Evolutionary conservation across 805 yeast genomes (phyloP).

Genomic region (Ogataea ramenticola): DNA sequence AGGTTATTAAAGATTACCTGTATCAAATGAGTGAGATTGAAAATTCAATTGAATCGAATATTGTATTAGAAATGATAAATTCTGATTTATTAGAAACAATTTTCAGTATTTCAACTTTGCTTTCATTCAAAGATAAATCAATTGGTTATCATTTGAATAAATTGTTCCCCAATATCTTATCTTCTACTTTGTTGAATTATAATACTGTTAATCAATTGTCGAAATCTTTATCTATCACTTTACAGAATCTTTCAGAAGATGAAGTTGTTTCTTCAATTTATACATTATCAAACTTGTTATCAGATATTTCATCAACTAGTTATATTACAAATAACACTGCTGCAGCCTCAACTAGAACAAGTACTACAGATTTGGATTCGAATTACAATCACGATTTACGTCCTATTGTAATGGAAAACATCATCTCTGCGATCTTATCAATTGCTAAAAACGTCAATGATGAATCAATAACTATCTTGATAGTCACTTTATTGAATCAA

Average conservation of each 20-base stretch:
- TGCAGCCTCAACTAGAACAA: slow-evolving; percentile 2
- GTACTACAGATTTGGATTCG: no score
- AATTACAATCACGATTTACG: slow-evolving; percentile 15
- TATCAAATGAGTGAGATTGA: slow-evolving; percentile 17
- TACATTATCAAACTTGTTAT: slow-evolving; percentile 65
- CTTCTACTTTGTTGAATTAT: slow-evolving; percentile 43
- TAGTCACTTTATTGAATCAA: slow-evolving; percentile 77
- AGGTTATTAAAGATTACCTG: slow-evolving; percentile 43
- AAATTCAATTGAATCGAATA: slow-evolving; percentile 34
- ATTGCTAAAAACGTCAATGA: slow-evolving; percentile 63
- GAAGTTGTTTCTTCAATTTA: slow-evolving; percentile 79
- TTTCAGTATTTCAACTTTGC: slow-evolving; percentile 27
- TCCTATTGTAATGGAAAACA: slow-evolving; percentile 47
- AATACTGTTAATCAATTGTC: slow-evolving; percentile 47
- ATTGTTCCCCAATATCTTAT: slow-evolving; percentile 43
- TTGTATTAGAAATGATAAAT: slow-evolving; percentile 40
- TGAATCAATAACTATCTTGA: slow-evolving; percentile 64
- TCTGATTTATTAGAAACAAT: slow-evolving; percentile 37
- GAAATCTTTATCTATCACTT: slow-evolving; percentile 53
- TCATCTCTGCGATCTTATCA: slow-evolving; percentile 59
- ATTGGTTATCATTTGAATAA: slow-evolving; percentile 29
- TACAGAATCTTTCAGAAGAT: slow-evolving; percentile 68
- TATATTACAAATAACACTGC: no score
- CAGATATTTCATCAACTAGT: slow-evolving; percentile 27
- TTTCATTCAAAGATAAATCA: slow-evolving; percentile 31